phyloP scores from a whole-genome alignment of 1,139 yeast genomes.

The Geotrichum fermentans region DNA sequence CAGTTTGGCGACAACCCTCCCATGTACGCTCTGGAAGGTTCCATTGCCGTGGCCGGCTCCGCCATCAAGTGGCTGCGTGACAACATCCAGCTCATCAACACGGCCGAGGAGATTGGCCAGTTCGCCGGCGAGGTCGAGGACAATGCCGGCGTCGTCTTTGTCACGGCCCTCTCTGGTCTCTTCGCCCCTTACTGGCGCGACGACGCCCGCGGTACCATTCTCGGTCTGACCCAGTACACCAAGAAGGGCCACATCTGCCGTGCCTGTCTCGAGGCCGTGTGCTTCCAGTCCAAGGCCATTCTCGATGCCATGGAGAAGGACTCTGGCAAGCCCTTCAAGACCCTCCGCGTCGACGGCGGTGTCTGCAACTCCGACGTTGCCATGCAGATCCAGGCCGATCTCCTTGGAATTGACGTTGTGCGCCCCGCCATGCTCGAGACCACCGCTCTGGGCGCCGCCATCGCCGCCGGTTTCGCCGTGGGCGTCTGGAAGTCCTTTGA shows the following conservation, averaged over 20 bases:
- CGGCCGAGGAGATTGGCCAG: constrained; percentile 86
- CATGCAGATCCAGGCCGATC: constrained; percentile 91
- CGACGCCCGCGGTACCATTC: constrained; percentile 85
- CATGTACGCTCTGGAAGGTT: constrained; percentile 88
- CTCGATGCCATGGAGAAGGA: constrained; percentile 86
- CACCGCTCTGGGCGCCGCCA: constrained; percentile 94
- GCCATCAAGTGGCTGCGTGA: constrained; percentile 94
- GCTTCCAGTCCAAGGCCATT: constrained; percentile 89
- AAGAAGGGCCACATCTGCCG: constrained; percentile 84
- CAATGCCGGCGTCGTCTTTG: constrained; percentile 90
- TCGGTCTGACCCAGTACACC: constrained; percentile 88
- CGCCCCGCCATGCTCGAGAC: constrained; percentile 84
- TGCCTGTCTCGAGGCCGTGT: constrained; percentile 92
- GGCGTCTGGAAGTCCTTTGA: constrained; percentile 72
- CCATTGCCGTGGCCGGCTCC: constrained; percentile 94
- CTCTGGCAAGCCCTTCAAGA: constrained; percentile 53
- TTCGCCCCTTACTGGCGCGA: constrained; percentile 97
- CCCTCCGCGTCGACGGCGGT: constrained; percentile 82
- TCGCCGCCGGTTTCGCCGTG: constrained; percentile 85
- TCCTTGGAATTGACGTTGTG: constrained; percentile 75
- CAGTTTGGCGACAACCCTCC: constrained; percentile 79
- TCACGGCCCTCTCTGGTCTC: constrained; percentile 90
- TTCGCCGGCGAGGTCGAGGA: constrained; percentile 76
- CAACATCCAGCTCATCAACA: constrained; percentile 74
- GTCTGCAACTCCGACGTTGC: constrained; percentile 90